Conservation (phyloP, 805 yeast genomes). For the Yarrowia divulgata region DNA sequence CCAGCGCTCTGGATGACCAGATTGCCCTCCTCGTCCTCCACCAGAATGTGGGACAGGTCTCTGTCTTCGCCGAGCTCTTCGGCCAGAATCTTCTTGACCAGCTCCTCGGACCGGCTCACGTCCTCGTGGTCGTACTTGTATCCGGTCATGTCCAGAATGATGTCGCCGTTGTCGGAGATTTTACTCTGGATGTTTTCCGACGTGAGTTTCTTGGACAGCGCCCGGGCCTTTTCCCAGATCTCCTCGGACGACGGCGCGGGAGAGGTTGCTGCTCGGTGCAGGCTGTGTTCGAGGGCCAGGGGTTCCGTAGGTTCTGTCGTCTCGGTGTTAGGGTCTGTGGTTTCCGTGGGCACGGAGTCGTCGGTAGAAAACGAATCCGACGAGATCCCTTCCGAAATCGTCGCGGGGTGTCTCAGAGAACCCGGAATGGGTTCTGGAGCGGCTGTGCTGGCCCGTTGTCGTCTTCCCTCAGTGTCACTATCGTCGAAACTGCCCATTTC, state of each 20-base stretch:
- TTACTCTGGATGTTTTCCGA: conserved; percentile 81
- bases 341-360: conserved; percentile 1
- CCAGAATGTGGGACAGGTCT: conserved; percentile 48
- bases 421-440: conserved; percentile 30
- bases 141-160: conserved; percentile 92
- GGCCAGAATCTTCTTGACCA: conserved; percentile 71
- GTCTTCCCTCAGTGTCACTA: background rate
- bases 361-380: conserved; percentile 37
- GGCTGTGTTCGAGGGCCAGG: background rate
- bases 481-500: conserved; percentile 15
- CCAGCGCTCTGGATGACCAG: conserved; percentile 46
- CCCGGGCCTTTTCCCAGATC: conserved; percentile 65
- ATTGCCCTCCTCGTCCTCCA: conserved; percentile 50
- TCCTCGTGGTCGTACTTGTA: conserved; percentile 86
- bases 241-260: conserved; percentile 47
- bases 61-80: conserved; percentile 66
- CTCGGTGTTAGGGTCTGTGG: conserved; percentile 27
- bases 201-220: conserved; percentile 68
- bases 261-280: conserved; percentile 22
- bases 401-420: conserved; percentile 13
- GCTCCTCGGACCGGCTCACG: conserved; percentile 75
- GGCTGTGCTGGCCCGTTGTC: conserved; percentile 22
- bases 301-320: conserved; percentile 35
- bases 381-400: conserved; percentile 22
- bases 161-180: conserved; percentile 86